These are phyloP conservation scores for Fusarium domesticum DNA, from an alignment of 2,329 filamentous ascomycete genomes.

Conservation along the genomic window DNA sequence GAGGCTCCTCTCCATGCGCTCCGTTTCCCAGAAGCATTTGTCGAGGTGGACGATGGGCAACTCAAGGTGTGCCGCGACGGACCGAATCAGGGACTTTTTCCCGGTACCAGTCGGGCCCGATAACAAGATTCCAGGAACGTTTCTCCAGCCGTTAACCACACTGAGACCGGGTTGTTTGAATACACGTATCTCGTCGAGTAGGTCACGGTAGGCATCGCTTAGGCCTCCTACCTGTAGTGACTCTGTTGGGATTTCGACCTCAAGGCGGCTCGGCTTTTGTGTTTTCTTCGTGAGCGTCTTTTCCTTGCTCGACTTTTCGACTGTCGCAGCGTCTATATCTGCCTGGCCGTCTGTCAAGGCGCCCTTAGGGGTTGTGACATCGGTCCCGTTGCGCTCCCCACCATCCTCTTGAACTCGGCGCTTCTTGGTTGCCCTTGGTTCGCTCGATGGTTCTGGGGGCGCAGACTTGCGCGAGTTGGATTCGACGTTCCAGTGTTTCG, in stretches of 20 bases:
- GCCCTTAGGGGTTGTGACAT: conserved; percentile 13
- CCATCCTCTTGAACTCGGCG: conserved; percentile 30
- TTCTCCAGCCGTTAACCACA: conserved; percentile 12
- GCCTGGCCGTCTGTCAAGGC: conserved; percentile 15
- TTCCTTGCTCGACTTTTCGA: conserved; percentile 30
- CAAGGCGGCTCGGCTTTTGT: conserved; percentile 31
- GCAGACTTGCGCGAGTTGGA: conserved; percentile 3
- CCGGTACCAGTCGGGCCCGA: conserved; percentile 79
- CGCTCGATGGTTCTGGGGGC: conserved; percentile 7
- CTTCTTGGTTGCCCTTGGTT: conserved; percentile 33
- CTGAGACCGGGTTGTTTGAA: conserved; percentile 25
- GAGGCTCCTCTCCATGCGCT: conserved; percentile 40
- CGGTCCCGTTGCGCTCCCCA: conserved; percentile 23
- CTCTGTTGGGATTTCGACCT: conserved; percentile 29
- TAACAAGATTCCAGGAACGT: conserved; percentile 59
- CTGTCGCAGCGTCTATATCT: conserved; percentile 12
- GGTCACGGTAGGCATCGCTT: conserved; percentile 21
- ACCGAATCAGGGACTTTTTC: conserved; percentile 74
- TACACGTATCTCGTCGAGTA: conserved; percentile 14
- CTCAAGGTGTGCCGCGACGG: conserved; percentile 67
- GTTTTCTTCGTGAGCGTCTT: conserved; percentile 32
- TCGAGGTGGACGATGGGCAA: conserved; percentile 66
- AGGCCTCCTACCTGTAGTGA: conserved; percentile 31
- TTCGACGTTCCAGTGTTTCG: conserved; percentile 38
- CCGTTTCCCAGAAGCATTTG: conserved; percentile 37